These are phyloP conservation scores for Saturnispora sanitii DNA, from an alignment of 805 yeast species.

Conservation along the genomic window DNA sequence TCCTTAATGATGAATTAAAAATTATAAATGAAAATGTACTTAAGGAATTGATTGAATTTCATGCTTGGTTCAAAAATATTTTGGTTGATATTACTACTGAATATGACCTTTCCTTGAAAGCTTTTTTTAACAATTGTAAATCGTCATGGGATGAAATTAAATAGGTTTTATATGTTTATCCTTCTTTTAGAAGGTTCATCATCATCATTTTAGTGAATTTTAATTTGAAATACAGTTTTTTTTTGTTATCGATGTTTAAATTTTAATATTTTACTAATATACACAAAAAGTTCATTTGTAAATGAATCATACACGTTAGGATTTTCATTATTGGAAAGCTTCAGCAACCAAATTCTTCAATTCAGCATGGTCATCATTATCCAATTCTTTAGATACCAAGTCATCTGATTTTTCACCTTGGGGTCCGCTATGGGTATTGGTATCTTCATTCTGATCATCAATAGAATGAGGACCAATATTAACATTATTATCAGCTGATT, in stretches of 20 bases:
- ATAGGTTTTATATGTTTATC: background rate
- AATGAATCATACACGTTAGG: slow-evolving; percentile 6
- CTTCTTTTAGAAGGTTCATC: no score
- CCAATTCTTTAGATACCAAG: slow-evolving; percentile 4
- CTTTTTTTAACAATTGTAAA: slow-evolving; percentile 16
- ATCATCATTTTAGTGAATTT: background rate
- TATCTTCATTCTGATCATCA: slow-evolving; percentile 15
- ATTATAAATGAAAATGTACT: slow-evolving; percentile 19
- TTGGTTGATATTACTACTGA: slow-evolving; percentile 14
- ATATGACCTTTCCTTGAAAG: slow-evolving; percentile 20
- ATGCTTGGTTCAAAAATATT: slow-evolving; percentile 25
- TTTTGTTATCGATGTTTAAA: background rate
- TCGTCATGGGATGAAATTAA: slow-evolving; percentile 22
- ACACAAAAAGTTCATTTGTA: slow-evolving; percentile 10
- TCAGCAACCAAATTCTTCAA: slow-evolving; percentile 27
- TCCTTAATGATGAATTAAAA: slow-evolving; percentile 20
- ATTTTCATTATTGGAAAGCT: slow-evolving; percentile 20
- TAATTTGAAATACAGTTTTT: background rate
- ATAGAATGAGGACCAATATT: slow-evolving; percentile 11
- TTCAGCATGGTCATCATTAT: slow-evolving; percentile 21
- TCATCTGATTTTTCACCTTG: background rate
- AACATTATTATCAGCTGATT: slow-evolving; percentile 10
- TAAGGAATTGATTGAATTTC: slow-evolving; percentile 22
- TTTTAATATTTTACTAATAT: background rate
- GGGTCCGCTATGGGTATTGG: background rate